Percentiles rank a stretch among this genome's conserved stretches.
Evolutionary conservation across 805 yeast genomes (phyloP).

Genomic region (Blastobotrys terrestris): DNA sequence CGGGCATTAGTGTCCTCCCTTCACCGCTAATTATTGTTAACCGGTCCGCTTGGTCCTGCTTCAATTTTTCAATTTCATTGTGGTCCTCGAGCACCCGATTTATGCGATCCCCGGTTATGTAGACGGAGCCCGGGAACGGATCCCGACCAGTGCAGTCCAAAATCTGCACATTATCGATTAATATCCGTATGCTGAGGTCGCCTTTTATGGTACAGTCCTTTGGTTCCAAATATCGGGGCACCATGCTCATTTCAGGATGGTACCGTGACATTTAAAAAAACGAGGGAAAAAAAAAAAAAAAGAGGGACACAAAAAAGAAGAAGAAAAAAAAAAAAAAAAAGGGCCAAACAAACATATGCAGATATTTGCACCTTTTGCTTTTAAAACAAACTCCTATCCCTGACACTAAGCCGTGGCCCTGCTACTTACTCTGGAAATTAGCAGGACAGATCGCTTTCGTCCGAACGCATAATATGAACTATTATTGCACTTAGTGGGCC

Average conservation of each 20-base stretch:
- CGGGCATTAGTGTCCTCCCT: neutral
- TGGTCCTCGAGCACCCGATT: neutral
- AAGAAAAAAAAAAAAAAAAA: no score
- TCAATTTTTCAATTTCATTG: neutral
- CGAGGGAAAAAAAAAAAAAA: constrained; percentile 3
- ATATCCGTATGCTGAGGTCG: neutral
- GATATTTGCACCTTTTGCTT: no score
- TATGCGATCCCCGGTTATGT: neutral
- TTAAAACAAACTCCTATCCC: no score
- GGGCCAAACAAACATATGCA: no score
- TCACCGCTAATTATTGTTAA: neutral
- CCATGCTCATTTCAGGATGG: neutral
- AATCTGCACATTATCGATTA: neutral
- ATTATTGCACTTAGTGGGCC: neutral
- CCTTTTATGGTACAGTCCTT: neutral
- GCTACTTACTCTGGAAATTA: neutral
- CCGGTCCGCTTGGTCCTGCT: neutral
- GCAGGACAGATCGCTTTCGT: neutral
- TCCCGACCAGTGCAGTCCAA: neutral
- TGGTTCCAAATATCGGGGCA: neutral
- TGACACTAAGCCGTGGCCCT: no score
- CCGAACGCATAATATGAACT: neutral
- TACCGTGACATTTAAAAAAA: constrained; percentile 22
- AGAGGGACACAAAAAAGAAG: constrained; percentile 4
- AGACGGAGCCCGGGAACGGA: neutral